Conservation (phyloP, 306 rosid genomes). For the Delonix regia region DNA sequence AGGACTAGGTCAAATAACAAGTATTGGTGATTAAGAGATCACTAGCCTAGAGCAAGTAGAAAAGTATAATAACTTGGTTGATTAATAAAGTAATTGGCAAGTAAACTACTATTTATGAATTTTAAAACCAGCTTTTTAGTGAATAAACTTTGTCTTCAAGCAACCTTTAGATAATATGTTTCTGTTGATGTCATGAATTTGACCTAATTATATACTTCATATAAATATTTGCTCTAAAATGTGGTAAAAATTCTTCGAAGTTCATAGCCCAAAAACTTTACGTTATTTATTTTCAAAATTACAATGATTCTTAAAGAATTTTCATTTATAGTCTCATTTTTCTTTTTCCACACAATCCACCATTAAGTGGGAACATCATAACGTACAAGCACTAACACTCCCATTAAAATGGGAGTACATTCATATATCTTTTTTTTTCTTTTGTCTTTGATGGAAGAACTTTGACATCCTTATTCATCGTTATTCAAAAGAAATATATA, state of each 20-base stretch:
- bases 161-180: background rate
- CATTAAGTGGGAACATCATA: background rate
- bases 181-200: background rate
- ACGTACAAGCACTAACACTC: background rate
- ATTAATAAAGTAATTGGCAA: conserved; percentile 1
- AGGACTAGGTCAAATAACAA: conserved; percentile 27
- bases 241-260: background rate
- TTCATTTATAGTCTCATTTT: too few relatives aligned
- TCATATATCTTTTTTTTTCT: background rate
- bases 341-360: background rate
- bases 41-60: background rate
- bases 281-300: background rate
- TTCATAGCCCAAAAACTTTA: background rate
- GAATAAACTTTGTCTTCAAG: background rate
- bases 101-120: background rate
- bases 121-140: background rate
- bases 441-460: background rate
- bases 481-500: too few relatives aligned
- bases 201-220: background rate
- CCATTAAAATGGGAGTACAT: background rate
- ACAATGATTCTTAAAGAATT: background rate
- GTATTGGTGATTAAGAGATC: background rate
- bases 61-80: background rate
- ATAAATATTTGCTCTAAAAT: background rate
- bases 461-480: background rate